Evolutionary conservation across 768 basidiomycete genomes (phyloP).

Genomic region (Lactifluus echinatus): DNA sequence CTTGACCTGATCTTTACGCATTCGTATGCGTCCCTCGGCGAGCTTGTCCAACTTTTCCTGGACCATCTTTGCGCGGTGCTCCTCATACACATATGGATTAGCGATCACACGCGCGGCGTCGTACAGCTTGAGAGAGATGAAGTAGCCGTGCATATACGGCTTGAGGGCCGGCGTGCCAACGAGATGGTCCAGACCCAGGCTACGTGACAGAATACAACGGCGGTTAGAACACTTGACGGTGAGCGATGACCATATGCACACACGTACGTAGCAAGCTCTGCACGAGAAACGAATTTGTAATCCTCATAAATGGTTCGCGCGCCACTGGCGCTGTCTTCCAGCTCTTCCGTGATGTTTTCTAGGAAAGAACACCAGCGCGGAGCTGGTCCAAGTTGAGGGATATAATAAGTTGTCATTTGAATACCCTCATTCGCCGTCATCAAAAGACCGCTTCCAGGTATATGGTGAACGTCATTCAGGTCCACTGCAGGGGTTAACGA

Average conservation of each 20-base stretch:
- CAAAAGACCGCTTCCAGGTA: conserved; percentile 82
- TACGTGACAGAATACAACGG: conserved; percentile 26
- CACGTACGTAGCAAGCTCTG: conserved; percentile 75
- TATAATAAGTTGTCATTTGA: conserved; percentile 88
- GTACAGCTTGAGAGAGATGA: conserved; percentile 91
- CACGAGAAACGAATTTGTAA: conserved; percentile 91
- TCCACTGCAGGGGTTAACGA: conserved; percentile 89
- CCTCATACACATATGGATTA: conserved; percentile 92
- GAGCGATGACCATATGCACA: neutral
- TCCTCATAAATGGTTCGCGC: conserved; percentile 75
- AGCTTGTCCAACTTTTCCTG: conserved; percentile 88
- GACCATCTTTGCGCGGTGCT: conserved; percentile 84
- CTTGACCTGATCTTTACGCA: conserved; percentile 54
- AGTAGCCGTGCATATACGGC: conserved; percentile 99
- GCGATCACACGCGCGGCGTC: conserved; percentile 92
- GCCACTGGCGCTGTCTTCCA: conserved; percentile 80
- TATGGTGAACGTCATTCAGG: conserved; percentile 83
- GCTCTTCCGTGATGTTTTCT: conserved; percentile 96
- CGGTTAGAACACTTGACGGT: neutral
- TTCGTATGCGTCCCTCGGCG: conserved; percentile 85
- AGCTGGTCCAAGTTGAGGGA: conserved; percentile 93
- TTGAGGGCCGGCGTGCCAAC: conserved; percentile 92
- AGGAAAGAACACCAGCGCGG: conserved; percentile 97
- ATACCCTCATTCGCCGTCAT: conserved; percentile 96
- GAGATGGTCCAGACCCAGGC: conserved; percentile 91